These are phyloP conservation scores for Aschersonia sp. DNA, from an alignment of 2,329 filamentous ascomycete genomes.

Conservation along the genomic window DNA sequence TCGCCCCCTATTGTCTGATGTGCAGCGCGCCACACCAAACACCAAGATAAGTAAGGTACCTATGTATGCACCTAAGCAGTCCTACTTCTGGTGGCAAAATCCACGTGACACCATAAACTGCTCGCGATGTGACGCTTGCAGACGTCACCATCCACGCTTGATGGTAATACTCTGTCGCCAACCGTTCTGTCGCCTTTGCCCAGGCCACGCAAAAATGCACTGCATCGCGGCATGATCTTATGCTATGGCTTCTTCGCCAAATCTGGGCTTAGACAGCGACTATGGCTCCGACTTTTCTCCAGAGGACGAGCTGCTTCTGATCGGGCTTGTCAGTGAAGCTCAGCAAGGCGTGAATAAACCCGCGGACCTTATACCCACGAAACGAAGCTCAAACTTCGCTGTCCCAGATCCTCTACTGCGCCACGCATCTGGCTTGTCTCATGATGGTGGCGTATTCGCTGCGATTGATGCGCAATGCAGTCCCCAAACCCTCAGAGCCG, in stretches of 20 bases:
- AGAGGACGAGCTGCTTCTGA: slow-evolving; percentile 30
- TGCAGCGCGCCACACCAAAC: too few relatives aligned
- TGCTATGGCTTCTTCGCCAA: slow-evolving; percentile 1
- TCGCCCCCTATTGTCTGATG: too few relatives aligned
- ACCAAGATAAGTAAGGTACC: too few relatives aligned
- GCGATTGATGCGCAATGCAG: background rate
- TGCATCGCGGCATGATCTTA: background rate
- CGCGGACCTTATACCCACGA: background rate
- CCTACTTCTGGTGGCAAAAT: background rate
- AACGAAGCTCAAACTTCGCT: background rate
- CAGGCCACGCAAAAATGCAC: background rate
- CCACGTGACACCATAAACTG: background rate
- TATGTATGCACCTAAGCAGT: too few relatives aligned
- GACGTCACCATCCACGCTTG: too few relatives aligned
- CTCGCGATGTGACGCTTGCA: background rate
- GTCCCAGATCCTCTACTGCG: background rate
- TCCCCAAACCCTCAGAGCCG: background rate
- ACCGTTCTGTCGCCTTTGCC: background rate
- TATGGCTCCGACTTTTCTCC: slow-evolving; percentile 31
- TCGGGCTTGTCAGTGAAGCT: slow-evolving; percentile 14
- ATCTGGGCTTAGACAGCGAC: slow-evolving; percentile 19
- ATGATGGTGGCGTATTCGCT: background rate
- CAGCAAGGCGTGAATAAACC: background rate
- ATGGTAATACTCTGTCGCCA: background rate
- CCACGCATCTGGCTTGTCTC: background rate